Evolutionary conservation across 2,329 filamentous ascomycete genomes (phyloP), one percentile per base, ranked within the genome.

Genomic region (Hortaea werneckii): DNA sequence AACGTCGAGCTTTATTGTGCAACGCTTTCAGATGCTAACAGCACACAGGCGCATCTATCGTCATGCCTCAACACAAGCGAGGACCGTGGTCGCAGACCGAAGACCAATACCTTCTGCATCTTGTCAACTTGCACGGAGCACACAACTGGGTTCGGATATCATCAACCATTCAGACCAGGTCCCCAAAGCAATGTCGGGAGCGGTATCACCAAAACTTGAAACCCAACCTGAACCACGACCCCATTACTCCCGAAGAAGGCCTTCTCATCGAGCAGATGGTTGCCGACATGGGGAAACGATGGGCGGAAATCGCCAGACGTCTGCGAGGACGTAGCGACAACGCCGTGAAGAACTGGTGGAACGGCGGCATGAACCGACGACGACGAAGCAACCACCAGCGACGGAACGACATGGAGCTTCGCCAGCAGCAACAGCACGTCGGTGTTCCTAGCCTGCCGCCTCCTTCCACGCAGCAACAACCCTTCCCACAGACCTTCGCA

Each of bases 311-410:
- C 60, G 87, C 89, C 39, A 78, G 89, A 54, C 75, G 80, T 40
- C 75, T 95, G 13, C 77, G 83, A 45, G 87, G 87, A 53, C 83
- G 89, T 60, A 94, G 88, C 65, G 89, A 95, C 71, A 95, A 95
- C 60, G 85, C 87, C 28, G 87, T 95, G 52, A 95, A 95, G 78
- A 95, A 95, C 67, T 95, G 88, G 87, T 95, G 86, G 86, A 95
- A 95, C 63, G 88, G 89, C 42, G 86, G 83, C 63, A 85, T 89
- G 76, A 95, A 95, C 69, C 80, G 88, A 59, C 76, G 83, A 58
- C 68, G 69, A 59, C 67, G 71, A 50, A 66, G 45, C 54, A 63
- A 52, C 60, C 65, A 62, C 50, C 58, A 59, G 37, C 61, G 62
- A 41, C 61, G 62, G 27, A 53, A 57, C 35, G 60, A 64, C 45